Base-by-base conservation (phyloP, 345 rosid genomes). In the Pseudoturritis turrita region DNA sequence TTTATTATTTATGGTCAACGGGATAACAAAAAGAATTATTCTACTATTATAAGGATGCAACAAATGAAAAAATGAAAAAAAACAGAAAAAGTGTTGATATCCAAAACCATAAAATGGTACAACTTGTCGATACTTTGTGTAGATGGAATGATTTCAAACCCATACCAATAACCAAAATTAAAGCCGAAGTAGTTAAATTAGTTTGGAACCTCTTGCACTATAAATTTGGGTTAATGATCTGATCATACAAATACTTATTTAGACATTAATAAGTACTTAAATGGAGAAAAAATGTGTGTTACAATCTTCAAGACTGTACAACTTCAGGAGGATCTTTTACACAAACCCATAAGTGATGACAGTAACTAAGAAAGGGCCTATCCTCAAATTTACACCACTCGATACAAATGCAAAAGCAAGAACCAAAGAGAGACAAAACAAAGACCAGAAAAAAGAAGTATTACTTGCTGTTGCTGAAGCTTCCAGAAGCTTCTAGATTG, bases 301-400 rank as follows among this genome's bases (percentile, higher is more conserved):
- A 75, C 69, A 68, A 68, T 75, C 78, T 61, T 68, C 26, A 44
- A 53, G 74, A 52, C 62, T 75, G 63, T 75, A 75, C 79, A 75
- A 75, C 58, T 65, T 68, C 33, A 59, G 5, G 50, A 75, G 43
- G 58, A 75, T 68, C 70, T 52, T 44, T 68, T 60, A 75, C 64
- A 75, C 79, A 53, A 60, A 68, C 49, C 31, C 61, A 50, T 47
- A 65, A 37, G 51, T 23, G 55, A 53, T 10, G 56, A 62, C 62
- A 15, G 56, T 45, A 43, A 63, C 67, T 70, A 59, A 46, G 59
- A 55, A n/a, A 73, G 44, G 60, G 61, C 55, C 46, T 64, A 60
- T 67, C 71, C 56, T 65, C 73, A 72, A 68, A 78, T 67, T 72
- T 73, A 72, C 78, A 78, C 9, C 39, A 60, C 57, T 71, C 73